Evolutionary conservation across 352 stramenopile species (phyloP).

Genomic region (Globisporangium sylvaticum): DNA sequence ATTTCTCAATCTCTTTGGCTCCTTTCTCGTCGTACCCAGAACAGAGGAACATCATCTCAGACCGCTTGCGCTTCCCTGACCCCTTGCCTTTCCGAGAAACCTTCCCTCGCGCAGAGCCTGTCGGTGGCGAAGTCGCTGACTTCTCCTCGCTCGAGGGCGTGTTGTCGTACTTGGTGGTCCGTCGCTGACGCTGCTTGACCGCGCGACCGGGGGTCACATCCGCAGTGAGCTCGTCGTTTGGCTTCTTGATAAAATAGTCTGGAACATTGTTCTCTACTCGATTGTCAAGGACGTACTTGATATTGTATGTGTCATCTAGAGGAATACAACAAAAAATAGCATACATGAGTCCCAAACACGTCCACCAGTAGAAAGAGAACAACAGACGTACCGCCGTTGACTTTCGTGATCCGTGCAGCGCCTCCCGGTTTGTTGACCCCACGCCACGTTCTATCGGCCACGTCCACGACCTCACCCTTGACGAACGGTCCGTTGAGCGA

Average conservation of each 20-base stretch:
- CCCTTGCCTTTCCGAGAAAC: not conserved
- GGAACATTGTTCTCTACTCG: slow-evolving; percentile 29
- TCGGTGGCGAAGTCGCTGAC: not conserved
- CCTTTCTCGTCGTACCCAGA: slow-evolving; percentile 47
- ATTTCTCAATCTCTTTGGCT: slow-evolving; percentile 43
- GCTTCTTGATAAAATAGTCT: slow-evolving; percentile 35
- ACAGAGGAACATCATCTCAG: slow-evolving; percentile 51
- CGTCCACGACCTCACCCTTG: slow-evolving; percentile 80
- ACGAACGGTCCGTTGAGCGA: slow-evolving; percentile 33
- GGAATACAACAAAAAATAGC: slow-evolving; percentile 9
- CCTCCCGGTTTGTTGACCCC: slow-evolving; percentile 92
- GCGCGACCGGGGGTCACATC: slow-evolving; percentile 38
- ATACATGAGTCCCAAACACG: not conserved
- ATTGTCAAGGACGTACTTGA: slow-evolving; percentile 57
- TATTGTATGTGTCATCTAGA: slow-evolving; percentile 42
- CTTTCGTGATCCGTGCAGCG: slow-evolving; percentile 67
- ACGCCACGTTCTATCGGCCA: slow-evolving; percentile 83
- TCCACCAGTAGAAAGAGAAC: not conserved
- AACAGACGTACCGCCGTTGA: slow-evolving; percentile 35
- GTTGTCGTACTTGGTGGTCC: slow-evolving; percentile 3
- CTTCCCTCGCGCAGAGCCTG: not conserved
- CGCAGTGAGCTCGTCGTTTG: slow-evolving; percentile 31
- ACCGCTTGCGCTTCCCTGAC: slow-evolving; percentile 22
- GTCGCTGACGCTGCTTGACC: slow-evolving; percentile 24
- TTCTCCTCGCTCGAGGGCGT: slow-evolving; percentile 9